Evolutionary conservation across 139 green algal species (phyloP).

Genomic region (Protoeuglena noctilucae): DNA sequence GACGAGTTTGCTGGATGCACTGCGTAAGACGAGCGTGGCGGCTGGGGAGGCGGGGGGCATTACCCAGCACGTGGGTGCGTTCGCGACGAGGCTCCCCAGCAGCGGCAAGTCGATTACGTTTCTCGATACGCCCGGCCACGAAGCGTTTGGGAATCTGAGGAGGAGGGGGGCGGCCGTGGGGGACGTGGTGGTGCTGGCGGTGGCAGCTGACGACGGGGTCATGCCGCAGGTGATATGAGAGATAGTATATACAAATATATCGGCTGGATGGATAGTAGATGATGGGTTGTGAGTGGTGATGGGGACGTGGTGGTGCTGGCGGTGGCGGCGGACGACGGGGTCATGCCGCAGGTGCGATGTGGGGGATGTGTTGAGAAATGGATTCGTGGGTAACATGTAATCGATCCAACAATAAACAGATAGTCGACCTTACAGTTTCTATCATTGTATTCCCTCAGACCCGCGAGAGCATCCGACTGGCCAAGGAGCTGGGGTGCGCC

Average conservation of each 20-base stretch:
- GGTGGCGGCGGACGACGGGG: conserved; percentile 72
- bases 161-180: conserved; percentile 58
- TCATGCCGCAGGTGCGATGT: conserved; percentile 86
- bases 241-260: conserved; percentile 2
- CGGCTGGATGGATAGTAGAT: neutral
- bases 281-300: neutral
- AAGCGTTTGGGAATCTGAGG: conserved; percentile 78
- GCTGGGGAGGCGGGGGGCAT: conserved; percentile 82
- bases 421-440: no score
- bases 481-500: conserved; percentile 35
- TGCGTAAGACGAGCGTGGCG: conserved; percentile 64
- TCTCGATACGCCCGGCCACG: conserved; percentile 83
- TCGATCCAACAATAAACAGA: no score
- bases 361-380: no score
- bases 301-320: conserved; percentile 48
- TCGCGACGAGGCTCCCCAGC: conserved; percentile 55
- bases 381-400: no score
- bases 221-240: no score
- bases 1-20: conserved; percentile 45
- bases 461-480: conserved; percentile 54
- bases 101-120: conserved; percentile 48
- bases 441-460: no score
- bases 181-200: conserved; percentile 47
- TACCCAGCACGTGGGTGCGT: conserved; percentile 84
- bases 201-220: no score